Percentiles rank a stretch among this genome's conserved stretches.
Evolutionary conservation across 495 filamentous ascomycete species (phyloP).

Genomic region (Annulohypoxylon nitens): DNA sequence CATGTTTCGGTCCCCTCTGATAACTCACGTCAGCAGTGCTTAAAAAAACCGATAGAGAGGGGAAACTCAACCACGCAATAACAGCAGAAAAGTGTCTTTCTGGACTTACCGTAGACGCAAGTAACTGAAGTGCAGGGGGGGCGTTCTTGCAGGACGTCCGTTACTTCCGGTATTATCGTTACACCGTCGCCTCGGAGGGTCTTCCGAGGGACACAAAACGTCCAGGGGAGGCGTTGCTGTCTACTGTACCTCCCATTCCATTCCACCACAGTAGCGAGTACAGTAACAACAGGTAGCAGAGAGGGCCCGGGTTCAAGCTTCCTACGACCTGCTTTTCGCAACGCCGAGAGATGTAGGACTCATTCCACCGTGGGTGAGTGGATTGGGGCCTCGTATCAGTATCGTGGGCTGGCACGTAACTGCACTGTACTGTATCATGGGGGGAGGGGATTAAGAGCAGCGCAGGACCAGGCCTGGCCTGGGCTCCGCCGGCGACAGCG

Average conservation of each 20-base stretch:
- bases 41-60: neutral
- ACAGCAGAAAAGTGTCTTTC: neutral
- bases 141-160: constrained; percentile 47
- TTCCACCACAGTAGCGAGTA: too few species aligned
- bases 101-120: neutral
- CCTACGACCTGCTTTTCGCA: too few species aligned
- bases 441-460: neutral
- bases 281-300: too few species aligned
- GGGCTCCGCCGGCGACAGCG: constrained; percentile 36
- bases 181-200: constrained; percentile 32
- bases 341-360: constrained; percentile 22
- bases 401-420: too few species aligned
- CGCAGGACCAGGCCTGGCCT: constrained; percentile 11
- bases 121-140: constrained; percentile 31
- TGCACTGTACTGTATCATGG: neutral
- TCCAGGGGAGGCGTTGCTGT: constrained; percentile 29
- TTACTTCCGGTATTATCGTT: constrained; percentile 48
- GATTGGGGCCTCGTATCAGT: too few species aligned
- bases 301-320: too few species aligned
- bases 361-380: neutral
- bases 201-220: constrained; percentile 27
- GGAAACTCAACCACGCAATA: neutral
- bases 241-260: too few species aligned
- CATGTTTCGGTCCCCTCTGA: constrained; percentile 19
- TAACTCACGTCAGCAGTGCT: constrained; percentile 46